Conservation (phyloP, 2,329 filamentous ascomycete species). For the Cadophora sp. region DNA sequence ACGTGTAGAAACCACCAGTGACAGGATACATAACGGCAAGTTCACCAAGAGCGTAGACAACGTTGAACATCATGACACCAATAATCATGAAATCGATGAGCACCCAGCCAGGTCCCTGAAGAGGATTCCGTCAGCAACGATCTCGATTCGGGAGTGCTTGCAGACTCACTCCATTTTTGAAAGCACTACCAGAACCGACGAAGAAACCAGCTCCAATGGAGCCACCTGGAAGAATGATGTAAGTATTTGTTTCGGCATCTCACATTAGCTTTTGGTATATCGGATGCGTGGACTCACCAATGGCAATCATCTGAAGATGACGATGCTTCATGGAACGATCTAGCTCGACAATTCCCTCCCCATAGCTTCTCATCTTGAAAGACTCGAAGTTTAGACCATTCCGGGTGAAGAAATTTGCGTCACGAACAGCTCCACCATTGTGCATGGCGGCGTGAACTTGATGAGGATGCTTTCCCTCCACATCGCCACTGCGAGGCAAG, state of each 20-base stretch:
- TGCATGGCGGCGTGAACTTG: constrained; percentile 3
- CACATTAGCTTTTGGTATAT: neutral
- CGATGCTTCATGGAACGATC: constrained; percentile 49
- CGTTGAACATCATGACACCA: constrained; percentile 22
- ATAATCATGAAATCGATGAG: constrained; percentile 23
- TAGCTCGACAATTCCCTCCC: constrained; percentile 15
- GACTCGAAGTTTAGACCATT: constrained; percentile 21
- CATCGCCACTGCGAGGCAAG: constrained; percentile 4
- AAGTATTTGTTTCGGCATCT: neutral
- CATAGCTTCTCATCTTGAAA: constrained; percentile 21
- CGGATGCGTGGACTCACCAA: constrained; percentile 51
- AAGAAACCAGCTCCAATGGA: constrained; percentile 24
- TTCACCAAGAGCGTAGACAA: constrained; percentile 23
- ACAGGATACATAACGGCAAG: constrained; percentile 23
- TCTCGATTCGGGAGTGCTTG: too few species aligned
- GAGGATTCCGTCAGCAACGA: neutral
- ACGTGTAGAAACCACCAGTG: constrained; percentile 20
- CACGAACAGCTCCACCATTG: constrained; percentile 4
- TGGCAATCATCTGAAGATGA: constrained; percentile 67
- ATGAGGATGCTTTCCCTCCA: constrained; percentile 17
- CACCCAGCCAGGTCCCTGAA: constrained; percentile 18
- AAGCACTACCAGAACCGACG: constrained; percentile 21
- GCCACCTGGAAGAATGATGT: constrained; percentile 8
- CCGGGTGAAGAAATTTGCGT: constrained; percentile 17
- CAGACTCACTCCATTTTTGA: constrained; percentile 18